Base-by-base conservation (phyloP, 352 stramenopile genomes). In the Globisporangium spiculum region DNA sequence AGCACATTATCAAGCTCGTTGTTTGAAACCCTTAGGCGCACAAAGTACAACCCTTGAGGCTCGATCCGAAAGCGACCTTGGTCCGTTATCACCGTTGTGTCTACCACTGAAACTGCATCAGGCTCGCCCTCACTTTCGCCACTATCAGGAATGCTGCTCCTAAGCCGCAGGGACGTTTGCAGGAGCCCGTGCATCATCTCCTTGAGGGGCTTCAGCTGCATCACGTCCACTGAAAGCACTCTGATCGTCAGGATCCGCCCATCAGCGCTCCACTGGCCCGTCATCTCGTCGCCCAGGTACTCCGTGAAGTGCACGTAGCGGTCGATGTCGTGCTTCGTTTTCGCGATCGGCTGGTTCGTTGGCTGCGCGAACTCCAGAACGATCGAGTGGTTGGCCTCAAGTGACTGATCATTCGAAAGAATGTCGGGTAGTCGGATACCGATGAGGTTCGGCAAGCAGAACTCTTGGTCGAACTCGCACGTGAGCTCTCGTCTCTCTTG, bases 201-300 rank as follows among this genome's bases (percentile, higher is more conserved):
- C 26, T 63, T 27, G 12, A 80, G 69, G 6, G 78, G 76, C 9
- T 83, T 77, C 20, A 86, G 69, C 59, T 67, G 66, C 0, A 67
- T 55, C 20, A 63, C 53, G 56, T 83, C 67, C 30, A 92, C 73
- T 10, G 70, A 27, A 26, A 76, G 38, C 46, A 94, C 78, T 4
- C 53, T 57, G 30, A 94, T 73, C 30, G 67, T 63, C 34, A 94
- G 63, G 8, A 81, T 70, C 20, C 68, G 74, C 20, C 74, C 77
- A 54, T 92, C 61, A 1, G 58, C 67, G 12, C 66, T 70, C 79
- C 83, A 89, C 16, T 34, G 34, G 1, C 80, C 80, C 41, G 64
- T 52, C 4, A 89, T 30, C 14, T 78, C 70, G 24, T 89, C 75
- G 48, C 84, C 86, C 66, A 94, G 62, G 66, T 92, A 89, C 41